A percentile compares a stretch with the other conserved stretches of the same genome.
Evolutionary conservation across 352 stramenopile genomes (phyloP).

Genomic region (Aphanomyces invadans): DNA sequence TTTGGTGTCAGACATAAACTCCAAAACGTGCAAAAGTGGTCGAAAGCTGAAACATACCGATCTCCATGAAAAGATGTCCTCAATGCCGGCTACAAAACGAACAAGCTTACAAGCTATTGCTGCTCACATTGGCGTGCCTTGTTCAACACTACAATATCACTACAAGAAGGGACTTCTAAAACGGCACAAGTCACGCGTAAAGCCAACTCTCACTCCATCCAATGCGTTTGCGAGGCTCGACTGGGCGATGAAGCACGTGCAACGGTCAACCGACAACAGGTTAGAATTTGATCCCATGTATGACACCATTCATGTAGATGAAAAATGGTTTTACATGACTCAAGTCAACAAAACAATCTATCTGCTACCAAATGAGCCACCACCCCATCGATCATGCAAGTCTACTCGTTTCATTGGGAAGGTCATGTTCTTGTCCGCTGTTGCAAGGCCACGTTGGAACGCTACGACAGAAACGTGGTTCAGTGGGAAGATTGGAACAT

Average conservation of each 20-base stretch:
- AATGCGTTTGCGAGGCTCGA: background rate
- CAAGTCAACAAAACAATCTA: background rate
- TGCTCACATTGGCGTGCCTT: background rate
- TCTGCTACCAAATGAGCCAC: background rate
- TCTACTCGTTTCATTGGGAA: background rate
- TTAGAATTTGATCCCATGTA: background rate
- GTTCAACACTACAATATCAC: no score
- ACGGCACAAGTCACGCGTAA: no score
- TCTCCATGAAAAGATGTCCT: background rate
- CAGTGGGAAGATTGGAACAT: constrained; percentile 1
- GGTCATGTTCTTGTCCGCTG: constrained; percentile 8
- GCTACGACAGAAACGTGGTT: background rate
- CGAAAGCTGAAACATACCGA: background rate
- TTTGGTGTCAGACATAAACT: no score
- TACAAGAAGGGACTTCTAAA: no score
- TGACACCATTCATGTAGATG: background rate
- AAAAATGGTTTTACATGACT: constrained; percentile 5
- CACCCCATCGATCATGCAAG: background rate
- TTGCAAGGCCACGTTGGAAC: background rate
- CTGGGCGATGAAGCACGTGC: background rate
- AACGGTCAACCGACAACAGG: background rate
- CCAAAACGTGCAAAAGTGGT: background rate
- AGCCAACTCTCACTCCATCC: no score
- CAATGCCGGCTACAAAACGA: background rate
- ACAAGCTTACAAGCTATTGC: background rate